A percentile compares a stretch with the other conserved stretches of the same genome.
phyloP scores from a whole-genome alignment of 495 filamentous ascomycete species.

The Annulohypoxylon stygium region DNA sequence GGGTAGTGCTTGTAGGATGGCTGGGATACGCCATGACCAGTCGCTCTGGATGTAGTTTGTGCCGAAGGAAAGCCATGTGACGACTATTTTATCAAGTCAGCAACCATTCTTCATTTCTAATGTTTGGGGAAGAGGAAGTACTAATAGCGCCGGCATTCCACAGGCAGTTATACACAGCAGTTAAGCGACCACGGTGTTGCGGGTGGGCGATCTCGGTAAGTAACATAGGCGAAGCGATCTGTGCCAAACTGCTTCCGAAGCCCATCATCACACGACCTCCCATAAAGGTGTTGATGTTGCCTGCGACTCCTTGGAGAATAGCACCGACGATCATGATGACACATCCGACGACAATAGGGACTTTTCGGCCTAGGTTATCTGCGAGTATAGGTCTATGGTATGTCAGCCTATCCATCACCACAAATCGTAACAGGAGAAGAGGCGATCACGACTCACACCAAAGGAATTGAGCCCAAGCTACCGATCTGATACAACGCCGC shows the following conservation, averaged over 20 bases:
- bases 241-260: constrained; percentile 69
- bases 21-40: constrained; percentile 68
- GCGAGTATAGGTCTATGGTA: constrained; percentile 67
- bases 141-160: constrained; percentile 70
- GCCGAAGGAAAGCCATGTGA: constrained; percentile 67
- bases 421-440: background rate
- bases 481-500: constrained; percentile 78
- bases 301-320: constrained; percentile 65
- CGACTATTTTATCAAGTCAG: constrained; percentile 47
- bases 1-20: constrained; percentile 64
- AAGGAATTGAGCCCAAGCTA: constrained; percentile 71
- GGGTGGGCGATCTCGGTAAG: constrained; percentile 75
- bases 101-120: constrained; percentile 19
- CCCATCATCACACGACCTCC: constrained; percentile 66
- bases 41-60: constrained; percentile 61
- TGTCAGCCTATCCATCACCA: constrained; percentile 39
- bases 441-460: constrained; percentile 64
- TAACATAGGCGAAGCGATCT: constrained; percentile 73
- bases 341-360: constrained; percentile 72
- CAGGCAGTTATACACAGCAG: constrained; percentile 74
- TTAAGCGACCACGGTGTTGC: constrained; percentile 75
- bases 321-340: constrained; percentile 74
- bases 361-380: constrained; percentile 72
- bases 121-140: constrained; percentile 28
- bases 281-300: constrained; percentile 61